These are phyloP conservation scores for Hydrangea macrophylla DNA, from an alignment of 148 eudicot genomes.

Conservation along the genomic window DNA sequence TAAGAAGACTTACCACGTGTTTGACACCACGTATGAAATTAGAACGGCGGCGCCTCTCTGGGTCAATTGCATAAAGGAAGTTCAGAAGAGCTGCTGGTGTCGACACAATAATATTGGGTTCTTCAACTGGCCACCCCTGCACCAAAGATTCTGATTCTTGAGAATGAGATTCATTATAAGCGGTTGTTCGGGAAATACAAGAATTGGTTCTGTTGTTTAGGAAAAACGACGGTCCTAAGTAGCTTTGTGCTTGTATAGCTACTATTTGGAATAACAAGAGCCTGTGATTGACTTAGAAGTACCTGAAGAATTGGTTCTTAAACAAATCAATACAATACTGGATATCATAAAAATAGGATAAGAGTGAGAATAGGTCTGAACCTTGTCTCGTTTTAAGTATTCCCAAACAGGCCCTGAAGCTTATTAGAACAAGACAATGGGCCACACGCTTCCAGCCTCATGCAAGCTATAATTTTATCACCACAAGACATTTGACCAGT, in stretches of 20 bases:
- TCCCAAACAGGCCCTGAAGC: background rate
- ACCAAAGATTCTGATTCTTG: constrained; percentile 11
- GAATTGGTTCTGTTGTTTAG: no score
- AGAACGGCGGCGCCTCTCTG: constrained; percentile 55
- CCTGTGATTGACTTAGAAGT: background rate
- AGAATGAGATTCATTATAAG: constrained; percentile 10
- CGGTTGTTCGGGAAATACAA: background rate
- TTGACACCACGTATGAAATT: constrained; percentile 71
- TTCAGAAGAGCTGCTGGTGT: constrained; percentile 92
- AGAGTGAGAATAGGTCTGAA: background rate
- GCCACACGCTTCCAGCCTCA: background rate
- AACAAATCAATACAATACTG: no score
- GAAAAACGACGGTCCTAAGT: no score
- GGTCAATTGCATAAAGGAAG: constrained; percentile 70
- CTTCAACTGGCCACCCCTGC: constrained; percentile 75
- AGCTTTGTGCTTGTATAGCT: no score
- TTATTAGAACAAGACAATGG: constrained; percentile 11
- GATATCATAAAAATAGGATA: no score
- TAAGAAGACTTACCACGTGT: constrained; percentile 53
- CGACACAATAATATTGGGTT: constrained; percentile 73
- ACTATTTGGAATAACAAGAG: no score
- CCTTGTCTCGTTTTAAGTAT: no score
- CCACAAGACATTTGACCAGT: background rate
- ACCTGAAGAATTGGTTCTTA: background rate
- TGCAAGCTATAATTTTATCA: background rate